Conservation (phyloP, 2,329 filamentous ascomycete genomes). For the Ceratocystis papillata region DNA sequence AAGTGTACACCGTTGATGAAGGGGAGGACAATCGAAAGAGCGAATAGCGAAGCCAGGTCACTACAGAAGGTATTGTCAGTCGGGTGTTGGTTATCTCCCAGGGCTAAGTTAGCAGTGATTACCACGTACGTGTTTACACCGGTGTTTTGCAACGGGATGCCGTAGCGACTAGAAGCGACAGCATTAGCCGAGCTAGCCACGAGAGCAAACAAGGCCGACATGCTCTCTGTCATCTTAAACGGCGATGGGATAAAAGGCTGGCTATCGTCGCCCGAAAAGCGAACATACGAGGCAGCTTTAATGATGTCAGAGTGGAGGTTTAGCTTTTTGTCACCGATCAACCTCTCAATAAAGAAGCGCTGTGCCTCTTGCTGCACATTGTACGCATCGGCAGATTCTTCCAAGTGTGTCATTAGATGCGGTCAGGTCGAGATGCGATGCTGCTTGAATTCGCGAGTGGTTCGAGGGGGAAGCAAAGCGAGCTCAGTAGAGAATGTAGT, state of each 20-base stretch:
- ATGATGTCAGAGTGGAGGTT: constrained; percentile 8
- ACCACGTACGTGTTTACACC: constrained; percentile 22
- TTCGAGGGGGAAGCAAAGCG: background rate
- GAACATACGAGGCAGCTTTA: constrained; percentile 9
- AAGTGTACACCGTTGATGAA: constrained; percentile 21
- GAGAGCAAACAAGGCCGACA: constrained; percentile 32
- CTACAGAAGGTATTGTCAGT: background rate
- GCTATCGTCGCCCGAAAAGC: constrained; percentile 25
- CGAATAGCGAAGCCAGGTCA: constrained; percentile 14
- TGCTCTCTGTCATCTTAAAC: constrained; percentile 38
- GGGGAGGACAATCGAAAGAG: constrained; percentile 22
- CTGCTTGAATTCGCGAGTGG: background rate
- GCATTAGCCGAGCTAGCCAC: constrained; percentile 26
- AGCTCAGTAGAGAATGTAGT: background rate
- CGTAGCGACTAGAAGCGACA: constrained; percentile 20
- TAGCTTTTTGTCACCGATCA: constrained; percentile 2
- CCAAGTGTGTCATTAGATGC: background rate
- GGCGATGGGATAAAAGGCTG: constrained; percentile 28
- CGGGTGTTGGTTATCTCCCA: background rate
- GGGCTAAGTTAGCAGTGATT: background rate
- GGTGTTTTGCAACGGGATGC: constrained; percentile 20
- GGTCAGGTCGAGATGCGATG: background rate
- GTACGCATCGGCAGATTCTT: background rate
- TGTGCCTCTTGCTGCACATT: constrained; percentile 16
- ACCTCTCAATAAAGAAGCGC: constrained; percentile 14